Base-by-base conservation (phyloP, 257 asterid genomes). In the Rehmannia glutinosa region DNA sequence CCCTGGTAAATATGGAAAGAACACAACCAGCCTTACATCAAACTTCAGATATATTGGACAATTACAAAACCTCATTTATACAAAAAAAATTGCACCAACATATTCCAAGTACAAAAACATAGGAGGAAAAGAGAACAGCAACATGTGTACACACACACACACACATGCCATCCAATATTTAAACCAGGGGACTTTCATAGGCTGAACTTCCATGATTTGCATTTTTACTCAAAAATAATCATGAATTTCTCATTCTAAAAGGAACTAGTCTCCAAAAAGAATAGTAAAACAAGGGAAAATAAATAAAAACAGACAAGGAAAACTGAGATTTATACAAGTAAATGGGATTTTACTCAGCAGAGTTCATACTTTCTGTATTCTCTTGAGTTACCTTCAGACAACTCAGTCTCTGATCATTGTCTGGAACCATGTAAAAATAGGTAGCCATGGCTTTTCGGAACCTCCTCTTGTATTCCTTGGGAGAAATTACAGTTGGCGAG, bases 391-490 rank as follows among this genome's bases (percentile, higher is more conserved):
- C 7, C 24, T 4, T 46, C 20, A 3, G 51, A 45, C 51, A 45
- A 45, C 51, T 45, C 21, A 8, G 23, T 5, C 23, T 45, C 21
- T 45, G 51, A n/a, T n/a, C n/a, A n/a, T 87, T 90, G 77, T 85
- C 87, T 32, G 97, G 93, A 3, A 87, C 89, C 32, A 87, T 83
- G n/a, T 81, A 84, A 63, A 89, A 89, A 43, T 87, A 87, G 25
- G 80, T 70, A 19, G 91, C 82, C 95, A 89, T 89, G 2, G 95
- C 95, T 73, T 89, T 87, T 63, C 97, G 83, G 80, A 89, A 89
- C 56, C 95, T 82, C 71, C 79, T 89, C 89, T 89, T 89, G 85
- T 89, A 89, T 43, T 87, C 87, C 64, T 77, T 83, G 0, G 97
- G 97, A 21, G 91, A 87, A 64, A 89, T 33, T 13, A 87, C 74